These are phyloP conservation scores for Candida pseudoglaebosa DNA, from an alignment of 805 yeast species.

Conservation along the genomic window DNA sequence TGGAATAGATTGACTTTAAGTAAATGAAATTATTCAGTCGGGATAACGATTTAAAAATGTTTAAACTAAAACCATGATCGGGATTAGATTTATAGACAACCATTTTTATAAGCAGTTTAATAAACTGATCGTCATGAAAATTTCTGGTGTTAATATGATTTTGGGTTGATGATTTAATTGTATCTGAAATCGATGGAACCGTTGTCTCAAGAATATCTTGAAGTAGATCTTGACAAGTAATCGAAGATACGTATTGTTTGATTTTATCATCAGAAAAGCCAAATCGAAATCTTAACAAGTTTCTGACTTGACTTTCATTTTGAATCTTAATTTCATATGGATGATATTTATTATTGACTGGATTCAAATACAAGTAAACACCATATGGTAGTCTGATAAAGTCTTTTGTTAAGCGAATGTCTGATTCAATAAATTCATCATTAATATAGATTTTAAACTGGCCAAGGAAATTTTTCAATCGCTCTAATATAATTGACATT, in stretches of 20 bases:
- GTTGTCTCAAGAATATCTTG: neutral
- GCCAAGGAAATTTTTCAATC: slow-evolving; percentile 13
- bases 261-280: neutral
- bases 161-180: neutral
- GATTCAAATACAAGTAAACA: slow-evolving; percentile 6
- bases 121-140: slow-evolving; percentile 10
- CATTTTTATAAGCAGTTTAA: slow-evolving; percentile 10
- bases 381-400: slow-evolving; percentile 7
- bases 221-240: neutral
- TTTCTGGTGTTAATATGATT: neutral
- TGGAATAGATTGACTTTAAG: slow-evolving; percentile 10
- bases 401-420: slow-evolving; percentile 8
- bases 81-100: slow-evolving; percentile 6
- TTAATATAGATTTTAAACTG: slow-evolving; percentile 3
- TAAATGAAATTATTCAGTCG: slow-evolving; percentile 12
- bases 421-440: neutral
- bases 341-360: neutral
- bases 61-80: slow-evolving; percentile 9
- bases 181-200: neutral
- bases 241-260: neutral
- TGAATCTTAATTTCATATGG: neutral
- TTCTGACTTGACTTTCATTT: slow-evolving; percentile 2
- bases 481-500: slow-evolving; percentile 15
- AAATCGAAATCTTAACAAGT: neutral
- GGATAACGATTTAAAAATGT: slow-evolving; percentile 10